phyloP scores from a whole-genome alignment of 345 rosid genomes.

The Citrus sinensis region DVS_A1.0 CM039163.1:803501-804000 shows the following conservation, averaged over 20 bases:
- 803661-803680: too few relatives aligned
- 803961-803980: conserved; percentile 41
- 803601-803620: too few relatives aligned
- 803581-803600: too few relatives aligned
- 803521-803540: too few relatives aligned
- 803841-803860: not conserved
- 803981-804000: conserved; percentile 11
- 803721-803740: not conserved
- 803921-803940: not conserved
- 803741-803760: not conserved
- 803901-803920: conserved; percentile 3
- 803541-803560: too few relatives aligned
- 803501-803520: too few relatives aligned
- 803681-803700: not conserved
- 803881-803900: conserved; percentile 2
- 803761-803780: not conserved
- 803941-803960: conserved; percentile 30
- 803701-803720: not conserved
- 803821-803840: conserved; percentile 4
- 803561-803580: too few relatives aligned
- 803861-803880: not conserved
- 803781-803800: not conserved
- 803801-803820: not conserved
- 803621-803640: too few relatives aligned
- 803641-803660: too few relatives aligned